These are phyloP conservation scores for Hamamelis virginiana DNA, from an alignment of 164 flowering plant species.

Conservation along the genomic window DNA sequence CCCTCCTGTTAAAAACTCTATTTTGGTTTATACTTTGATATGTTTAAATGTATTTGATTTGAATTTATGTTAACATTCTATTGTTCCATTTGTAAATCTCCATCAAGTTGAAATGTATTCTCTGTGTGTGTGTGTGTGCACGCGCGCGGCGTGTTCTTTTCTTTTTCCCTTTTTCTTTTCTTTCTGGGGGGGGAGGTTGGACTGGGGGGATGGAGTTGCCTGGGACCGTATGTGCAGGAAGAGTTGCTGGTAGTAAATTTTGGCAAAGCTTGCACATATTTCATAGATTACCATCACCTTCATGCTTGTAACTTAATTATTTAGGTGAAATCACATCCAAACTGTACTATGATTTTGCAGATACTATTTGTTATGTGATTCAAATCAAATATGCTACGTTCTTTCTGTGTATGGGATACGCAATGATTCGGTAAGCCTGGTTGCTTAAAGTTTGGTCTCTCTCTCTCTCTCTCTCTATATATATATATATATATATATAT, in stretches of 20 bases:
- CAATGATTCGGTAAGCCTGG: slow-evolving; percentile 55
- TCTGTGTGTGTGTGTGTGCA: too few species aligned
- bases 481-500: too few species aligned
- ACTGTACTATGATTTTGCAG: slow-evolving; percentile 40
- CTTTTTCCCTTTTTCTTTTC: too few species aligned
- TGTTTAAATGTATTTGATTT: not conserved
- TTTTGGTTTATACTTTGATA: not conserved
- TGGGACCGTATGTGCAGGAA: too few species aligned
- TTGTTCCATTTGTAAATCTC: too few species aligned
- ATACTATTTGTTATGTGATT: slow-evolving; percentile 72
- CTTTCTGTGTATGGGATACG: slow-evolving; percentile 68
- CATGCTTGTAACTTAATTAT: not conserved
- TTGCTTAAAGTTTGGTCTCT: slow-evolving; percentile 7
- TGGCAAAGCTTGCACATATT: not conserved
- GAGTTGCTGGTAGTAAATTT: too few species aligned
- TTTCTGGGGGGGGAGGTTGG: too few species aligned
- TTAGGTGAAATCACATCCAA: slow-evolving; percentile 2
- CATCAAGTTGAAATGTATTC: too few species aligned
- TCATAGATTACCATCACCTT: not conserved
- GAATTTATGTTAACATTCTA: not conserved
- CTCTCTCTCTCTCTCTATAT: too few species aligned
- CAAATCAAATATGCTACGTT: slow-evolving; percentile 58
- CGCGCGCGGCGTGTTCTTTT: too few species aligned
- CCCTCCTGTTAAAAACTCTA: not conserved
- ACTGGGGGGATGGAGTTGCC: too few species aligned